Percentiles rank a stretch among this genome's conserved stretches.
These are phyloP conservation scores for Diaporthe nobilis DNA, from an alignment of 2,329 filamentous ascomycete genomes.

Conservation along the genomic window DNA sequence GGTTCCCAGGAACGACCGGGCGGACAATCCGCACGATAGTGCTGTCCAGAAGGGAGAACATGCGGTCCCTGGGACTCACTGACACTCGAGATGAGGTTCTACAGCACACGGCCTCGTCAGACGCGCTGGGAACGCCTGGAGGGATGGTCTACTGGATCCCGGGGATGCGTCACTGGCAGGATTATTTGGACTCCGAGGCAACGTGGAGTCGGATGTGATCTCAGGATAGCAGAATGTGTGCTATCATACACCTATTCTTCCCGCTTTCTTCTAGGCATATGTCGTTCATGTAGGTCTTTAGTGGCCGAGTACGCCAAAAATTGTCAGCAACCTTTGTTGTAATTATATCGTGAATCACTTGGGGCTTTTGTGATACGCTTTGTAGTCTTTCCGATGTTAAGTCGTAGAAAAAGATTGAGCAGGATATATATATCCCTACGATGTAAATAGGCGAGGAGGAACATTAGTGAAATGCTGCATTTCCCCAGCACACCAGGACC, in stretches of 20 bases:
- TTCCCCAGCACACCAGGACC: not conserved
- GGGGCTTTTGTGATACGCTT: not conserved
- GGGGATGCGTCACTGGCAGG: slow-evolving; percentile 14
- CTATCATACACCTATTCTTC: not conserved
- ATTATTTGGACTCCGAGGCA: not conserved
- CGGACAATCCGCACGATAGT: not conserved
- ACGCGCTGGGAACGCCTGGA: not conserved
- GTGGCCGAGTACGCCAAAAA: not conserved
- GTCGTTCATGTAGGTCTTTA: not conserved
- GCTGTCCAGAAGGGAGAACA: not conserved
- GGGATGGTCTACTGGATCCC: not conserved
- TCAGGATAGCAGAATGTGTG: not conserved
- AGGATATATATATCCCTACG: not conserved
- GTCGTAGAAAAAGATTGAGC: not conserved
- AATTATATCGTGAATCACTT: not conserved
- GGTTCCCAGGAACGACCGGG: not conserved
- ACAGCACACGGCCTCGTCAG: not conserved
- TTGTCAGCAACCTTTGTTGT: not conserved
- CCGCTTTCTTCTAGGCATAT: not conserved
- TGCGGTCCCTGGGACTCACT: not conserved
- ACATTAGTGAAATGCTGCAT: not conserved
- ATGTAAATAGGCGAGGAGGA: not conserved
- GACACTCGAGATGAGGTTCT: not conserved
- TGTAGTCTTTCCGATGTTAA: not conserved
- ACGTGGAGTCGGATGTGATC: not conserved